A percentile compares a stretch with the other conserved stretches of the same genome.
phyloP scores from a whole-genome alignment of 805 yeast species.

The Candida adriatica region DNA sequence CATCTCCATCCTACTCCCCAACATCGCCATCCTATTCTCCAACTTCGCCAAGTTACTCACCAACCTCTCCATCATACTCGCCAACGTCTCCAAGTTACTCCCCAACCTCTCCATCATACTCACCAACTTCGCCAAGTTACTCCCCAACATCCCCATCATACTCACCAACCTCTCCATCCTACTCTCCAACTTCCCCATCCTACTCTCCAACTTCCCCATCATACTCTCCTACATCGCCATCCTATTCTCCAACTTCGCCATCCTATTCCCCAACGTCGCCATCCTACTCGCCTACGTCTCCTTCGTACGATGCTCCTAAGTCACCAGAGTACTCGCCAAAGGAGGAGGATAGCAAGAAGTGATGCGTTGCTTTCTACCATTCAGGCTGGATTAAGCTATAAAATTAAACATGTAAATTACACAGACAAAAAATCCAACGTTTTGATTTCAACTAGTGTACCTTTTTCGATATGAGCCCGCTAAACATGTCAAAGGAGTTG shows the following conservation, averaged over 20 bases:
- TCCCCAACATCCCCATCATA: conserved; percentile 65
- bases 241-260: conserved; percentile 39
- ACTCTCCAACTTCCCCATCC: conserved; percentile 38
- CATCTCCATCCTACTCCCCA: conserved; percentile 58
- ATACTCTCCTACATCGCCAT: conserved; percentile 40
- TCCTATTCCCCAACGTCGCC: conserved; percentile 27
- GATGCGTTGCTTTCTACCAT: conserved; percentile 6
- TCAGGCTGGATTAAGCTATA: conserved; percentile 3
- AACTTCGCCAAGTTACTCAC: conserved; percentile 60
- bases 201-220: conserved; percentile 36
- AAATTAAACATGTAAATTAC: conserved; percentile 5
- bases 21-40: conserved; percentile 71
- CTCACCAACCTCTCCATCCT: conserved; percentile 52
- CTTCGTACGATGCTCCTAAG: conserved; percentile 14
- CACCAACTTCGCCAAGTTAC: conserved; percentile 53
- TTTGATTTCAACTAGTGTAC: conserved; percentile 10
- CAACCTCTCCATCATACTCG: conserved; percentile 46
- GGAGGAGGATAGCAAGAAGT: conserved; percentile 8
- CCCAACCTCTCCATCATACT: conserved; percentile 56
- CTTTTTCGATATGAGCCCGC: conserved; percentile 72
- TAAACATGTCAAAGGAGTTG: conserved; percentile 91
- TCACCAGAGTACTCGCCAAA: conserved; percentile 13
- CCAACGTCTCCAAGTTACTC: conserved; percentile 57
- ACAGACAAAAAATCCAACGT: neutral
- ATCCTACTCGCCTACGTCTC: conserved; percentile 15